Percentiles rank a stretch among this genome's conserved stretches.
Conservation (phyloP, 768 basidiomycete species). For the Scleroderma citrinum region DNA sequence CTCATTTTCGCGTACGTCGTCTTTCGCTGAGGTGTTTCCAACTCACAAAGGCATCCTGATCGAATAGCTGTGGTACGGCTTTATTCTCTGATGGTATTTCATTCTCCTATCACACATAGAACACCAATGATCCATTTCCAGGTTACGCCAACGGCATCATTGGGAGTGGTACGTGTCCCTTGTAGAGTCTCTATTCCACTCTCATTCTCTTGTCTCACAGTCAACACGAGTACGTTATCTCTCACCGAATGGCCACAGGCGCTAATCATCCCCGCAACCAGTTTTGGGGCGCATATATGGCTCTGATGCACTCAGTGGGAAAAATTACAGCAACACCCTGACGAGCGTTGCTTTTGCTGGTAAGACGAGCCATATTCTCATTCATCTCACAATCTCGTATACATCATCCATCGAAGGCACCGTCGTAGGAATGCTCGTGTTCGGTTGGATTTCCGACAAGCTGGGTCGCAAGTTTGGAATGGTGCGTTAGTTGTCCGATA, state of each 20-base stretch:
- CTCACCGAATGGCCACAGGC: background rate
- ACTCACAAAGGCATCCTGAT: background rate
- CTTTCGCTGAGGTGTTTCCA: background rate
- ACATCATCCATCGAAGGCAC: constrained; percentile 61
- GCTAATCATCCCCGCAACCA: constrained; percentile 21
- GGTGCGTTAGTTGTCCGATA: constrained; percentile 38
- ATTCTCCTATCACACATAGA: background rate
- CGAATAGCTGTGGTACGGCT: constrained; percentile 72
- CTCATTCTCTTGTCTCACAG: constrained; percentile 29
- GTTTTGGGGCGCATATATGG: constrained; percentile 73
- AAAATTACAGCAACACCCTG: constrained; percentile 60
- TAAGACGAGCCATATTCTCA: constrained; percentile 46
- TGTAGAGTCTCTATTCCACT: background rate
- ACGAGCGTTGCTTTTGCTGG: constrained; percentile 77
- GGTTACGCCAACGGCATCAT: constrained; percentile 82
- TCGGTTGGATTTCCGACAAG: constrained; percentile 83
- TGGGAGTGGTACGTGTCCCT: constrained; percentile 53
- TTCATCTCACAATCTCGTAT: constrained; percentile 57
- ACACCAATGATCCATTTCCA: constrained; percentile 22
- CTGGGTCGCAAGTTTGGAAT: constrained; percentile 85
- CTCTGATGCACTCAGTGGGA: constrained; percentile 37
- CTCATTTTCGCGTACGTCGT: constrained; percentile 75
- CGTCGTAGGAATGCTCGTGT: constrained; percentile 77
- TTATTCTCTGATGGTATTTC: constrained; percentile 75
- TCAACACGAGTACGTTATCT: constrained; percentile 54